phyloP scores from a whole-genome alignment of 192 early-diverging fungal species.

The Endogone sp. region DNA sequence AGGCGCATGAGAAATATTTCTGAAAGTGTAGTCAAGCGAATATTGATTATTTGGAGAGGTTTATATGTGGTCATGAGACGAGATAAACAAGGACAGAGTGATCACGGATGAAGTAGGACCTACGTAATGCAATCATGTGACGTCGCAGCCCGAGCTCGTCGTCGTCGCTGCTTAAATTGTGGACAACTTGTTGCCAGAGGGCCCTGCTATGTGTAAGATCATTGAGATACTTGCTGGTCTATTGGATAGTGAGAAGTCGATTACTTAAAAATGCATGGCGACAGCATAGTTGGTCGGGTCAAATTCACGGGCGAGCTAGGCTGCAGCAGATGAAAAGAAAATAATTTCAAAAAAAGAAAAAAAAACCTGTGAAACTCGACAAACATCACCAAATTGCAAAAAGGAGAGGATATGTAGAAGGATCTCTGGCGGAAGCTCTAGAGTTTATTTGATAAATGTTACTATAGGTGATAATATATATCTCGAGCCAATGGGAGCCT shows the following conservation, averaged over 20 bases:
- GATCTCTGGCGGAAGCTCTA: neutral
- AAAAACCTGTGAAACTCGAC: neutral
- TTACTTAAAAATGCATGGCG: neutral
- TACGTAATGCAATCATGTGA: neutral
- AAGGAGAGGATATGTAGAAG: neutral
- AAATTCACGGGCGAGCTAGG: no score
- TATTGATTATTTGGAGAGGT: no score
- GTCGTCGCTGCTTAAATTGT: neutral
- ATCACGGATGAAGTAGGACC: no score
- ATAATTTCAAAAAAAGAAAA: no score
- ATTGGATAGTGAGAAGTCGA: neutral
- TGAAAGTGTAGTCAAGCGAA: no score
- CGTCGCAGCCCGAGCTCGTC: neutral
- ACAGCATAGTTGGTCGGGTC: neutral
- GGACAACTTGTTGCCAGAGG: neutral
- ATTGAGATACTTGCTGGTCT: neutral
- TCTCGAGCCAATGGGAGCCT: neutral
- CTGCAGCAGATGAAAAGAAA: no score
- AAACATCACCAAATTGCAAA: neutral
- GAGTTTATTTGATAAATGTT: neutral
- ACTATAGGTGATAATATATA: neutral
- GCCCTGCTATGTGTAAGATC: neutral
- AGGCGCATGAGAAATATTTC: neutral
- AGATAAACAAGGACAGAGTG: no score
- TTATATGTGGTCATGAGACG: no score